Conservation (phyloP, 2,329 filamentous ascomycete genomes). For the Anisogramma anomala region DNA sequence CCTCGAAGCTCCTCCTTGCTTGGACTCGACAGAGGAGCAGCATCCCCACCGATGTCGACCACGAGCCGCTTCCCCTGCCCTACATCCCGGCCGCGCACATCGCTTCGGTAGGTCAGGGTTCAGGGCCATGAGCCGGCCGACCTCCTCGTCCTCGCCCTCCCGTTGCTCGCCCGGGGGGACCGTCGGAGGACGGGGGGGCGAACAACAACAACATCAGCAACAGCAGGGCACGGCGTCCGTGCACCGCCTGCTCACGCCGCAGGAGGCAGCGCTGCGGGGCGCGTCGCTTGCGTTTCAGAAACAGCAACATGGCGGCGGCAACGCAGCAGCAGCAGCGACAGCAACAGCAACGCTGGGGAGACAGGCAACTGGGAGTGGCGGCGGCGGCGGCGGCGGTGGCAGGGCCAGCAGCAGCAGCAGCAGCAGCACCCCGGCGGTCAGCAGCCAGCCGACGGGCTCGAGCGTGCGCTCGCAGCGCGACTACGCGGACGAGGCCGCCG, state of each 20-base stretch:
- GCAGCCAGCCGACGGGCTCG: constrained; percentile 9
- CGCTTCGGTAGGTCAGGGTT: background rate
- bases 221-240: no score
- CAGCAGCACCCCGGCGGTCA: constrained; percentile 5
- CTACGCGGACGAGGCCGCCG: constrained; percentile 8
- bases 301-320: constrained; percentile 24
- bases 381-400: constrained; percentile 17
- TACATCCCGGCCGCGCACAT: background rate
- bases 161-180: background rate
- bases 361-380: constrained; percentile 3
- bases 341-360: constrained; percentile 31
- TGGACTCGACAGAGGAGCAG: background rate
- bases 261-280: constrained; percentile 36
- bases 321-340: constrained; percentile 35
- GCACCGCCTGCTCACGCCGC: constrained; percentile 10
- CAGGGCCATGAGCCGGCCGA: constrained; percentile 8
- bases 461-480: constrained; percentile 10
- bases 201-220: background rate
- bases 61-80: background rate
- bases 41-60: background rate
- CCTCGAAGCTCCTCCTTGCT: constrained; percentile 3
- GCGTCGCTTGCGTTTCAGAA: constrained; percentile 45
- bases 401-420: constrained; percentile 30
- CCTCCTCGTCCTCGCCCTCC: constrained; percentile 1
- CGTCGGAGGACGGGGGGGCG: background rate